Evolutionary conservation across 352 stramenopile species (phyloP), one percentile per base, ranked within the genome.

Genomic region (Phytophthora sojae): DNA sequence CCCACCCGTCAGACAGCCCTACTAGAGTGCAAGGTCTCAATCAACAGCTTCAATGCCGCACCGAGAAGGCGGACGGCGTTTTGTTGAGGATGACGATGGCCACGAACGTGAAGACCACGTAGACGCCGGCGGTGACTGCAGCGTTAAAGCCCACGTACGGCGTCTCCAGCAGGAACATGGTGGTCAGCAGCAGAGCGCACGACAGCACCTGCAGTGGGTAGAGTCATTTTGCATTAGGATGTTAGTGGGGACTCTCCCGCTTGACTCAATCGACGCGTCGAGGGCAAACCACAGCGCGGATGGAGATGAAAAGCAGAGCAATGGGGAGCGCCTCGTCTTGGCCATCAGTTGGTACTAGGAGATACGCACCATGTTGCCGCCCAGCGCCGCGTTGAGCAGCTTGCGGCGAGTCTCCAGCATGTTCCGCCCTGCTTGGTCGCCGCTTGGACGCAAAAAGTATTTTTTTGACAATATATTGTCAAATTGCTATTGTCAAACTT

Each of bases 61-160:
- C 88, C 58, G 82, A 92, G 69, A 91, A 95, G 29, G 86, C 88
- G 1, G 88, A 95, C 1, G 88, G 88, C 54, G 86, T 82, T 57
- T 94, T 94, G 77, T 94, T 94, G 44, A 95, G 73, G 50, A 92
- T 83, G 51, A 91, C 80, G 64, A 95, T 86, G 47, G 86, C 77
- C 19, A 85, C 80, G 71, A 95, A 88, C n/a, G 86, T 85, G 60
- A 91, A 95, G 11, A 88, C 71, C 19, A 95, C 67, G 63, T 91
- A 74, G 29, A 91, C 57, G 5, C 64, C 70, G 5, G 88, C 76
- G 14, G 88, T 94, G 55, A 88, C 60, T 67, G 90, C 82, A 3
- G 83, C 86, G 37, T 91, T 61, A 59, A 95, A 90, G 71, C 85
- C 85, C 39, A 93, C 66, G 53, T 77, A 90, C 15, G 88, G 86